These are phyloP conservation scores for Diospyros kaki DNA, from an alignment of 148 eudicot species.

Conservation along the genomic window DNA sequence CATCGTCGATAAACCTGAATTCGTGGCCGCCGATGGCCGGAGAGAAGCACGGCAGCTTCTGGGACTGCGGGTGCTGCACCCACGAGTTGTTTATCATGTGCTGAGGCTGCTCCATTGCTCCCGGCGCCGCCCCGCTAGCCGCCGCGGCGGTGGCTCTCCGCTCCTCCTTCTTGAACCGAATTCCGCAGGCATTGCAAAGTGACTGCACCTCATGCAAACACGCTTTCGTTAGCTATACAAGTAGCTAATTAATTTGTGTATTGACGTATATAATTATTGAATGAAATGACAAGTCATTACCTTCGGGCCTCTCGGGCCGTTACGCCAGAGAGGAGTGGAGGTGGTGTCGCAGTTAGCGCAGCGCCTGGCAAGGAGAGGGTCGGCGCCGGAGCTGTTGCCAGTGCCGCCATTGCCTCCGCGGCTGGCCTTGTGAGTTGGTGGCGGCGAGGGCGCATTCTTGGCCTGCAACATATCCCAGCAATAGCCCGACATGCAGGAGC, in stretches of 20 bases:
- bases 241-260: too few species aligned
- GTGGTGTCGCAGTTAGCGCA: conserved; percentile 99
- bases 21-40: conserved; percentile 51
- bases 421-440: conserved; percentile 17
- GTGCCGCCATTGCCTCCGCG: conserved; percentile 15
- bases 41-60: conserved; percentile 44
- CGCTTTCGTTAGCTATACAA: too few species aligned
- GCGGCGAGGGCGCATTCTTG: conserved; percentile 13
- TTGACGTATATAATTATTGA: too few species aligned
- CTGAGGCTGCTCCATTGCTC: conserved; percentile 30
- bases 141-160: conserved; percentile 80
- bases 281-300: conserved; percentile 19
- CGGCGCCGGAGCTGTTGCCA: conserved; percentile 17
- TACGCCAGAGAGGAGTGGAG: conserved; percentile 96
- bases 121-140: conserved; percentile 14
- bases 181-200: conserved; percentile 96
- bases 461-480: conserved; percentile 76
- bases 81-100: conserved; percentile 36
- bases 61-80: conserved; percentile 37
- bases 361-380: conserved; percentile 69
- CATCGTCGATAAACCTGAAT: conserved; percentile 63
- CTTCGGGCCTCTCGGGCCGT: conserved; percentile 98
- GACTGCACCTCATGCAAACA: conserved; percentile 46
- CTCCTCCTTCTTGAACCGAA: conserved; percentile 94
- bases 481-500: conserved; percentile 31